A percentile compares a stretch with the other conserved stretches of the same genome.
These are phyloP conservation scores for Sordariomycetes sp. DNA, from an alignment of 2,329 filamentous ascomycete genomes.

Conservation along the genomic window DNA sequence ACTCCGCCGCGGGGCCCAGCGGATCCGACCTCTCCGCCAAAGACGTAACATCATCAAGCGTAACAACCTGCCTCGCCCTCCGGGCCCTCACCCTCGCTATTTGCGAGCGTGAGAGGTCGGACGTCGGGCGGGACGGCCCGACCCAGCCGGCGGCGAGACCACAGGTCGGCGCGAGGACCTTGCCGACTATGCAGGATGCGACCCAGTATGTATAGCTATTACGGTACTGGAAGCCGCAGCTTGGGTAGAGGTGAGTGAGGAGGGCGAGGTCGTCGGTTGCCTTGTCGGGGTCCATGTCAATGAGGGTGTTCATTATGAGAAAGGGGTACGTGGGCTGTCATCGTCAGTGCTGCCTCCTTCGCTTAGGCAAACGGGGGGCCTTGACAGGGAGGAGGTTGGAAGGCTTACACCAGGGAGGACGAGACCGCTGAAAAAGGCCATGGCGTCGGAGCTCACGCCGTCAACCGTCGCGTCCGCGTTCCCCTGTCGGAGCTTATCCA, in stretches of 20 bases:
- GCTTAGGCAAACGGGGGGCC: neutral
- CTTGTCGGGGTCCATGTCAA: constrained; percentile 60
- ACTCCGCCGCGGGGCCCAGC: constrained; percentile 47
- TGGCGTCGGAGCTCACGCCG: constrained; percentile 52
- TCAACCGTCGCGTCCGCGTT: constrained; percentile 45
- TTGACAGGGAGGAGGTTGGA: neutral
- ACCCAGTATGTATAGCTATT: constrained; percentile 67
- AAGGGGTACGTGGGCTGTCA: constrained; percentile 51
- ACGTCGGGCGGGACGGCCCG: constrained; percentile 55
- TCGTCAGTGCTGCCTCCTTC: constrained; percentile 3
- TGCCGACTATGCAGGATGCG: constrained; percentile 57
- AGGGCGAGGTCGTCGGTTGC: constrained; percentile 52
- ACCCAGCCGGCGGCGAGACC: constrained; percentile 61
- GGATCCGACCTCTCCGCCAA: constrained; percentile 58
- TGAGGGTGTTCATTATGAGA: constrained; percentile 65
- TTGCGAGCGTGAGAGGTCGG: constrained; percentile 53
- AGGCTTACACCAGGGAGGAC: constrained; percentile 54
- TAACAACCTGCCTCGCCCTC: constrained; percentile 40
- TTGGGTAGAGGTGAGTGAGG: constrained; percentile 53
- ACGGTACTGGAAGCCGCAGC: constrained; percentile 65
- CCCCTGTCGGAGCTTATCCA: constrained; percentile 46
- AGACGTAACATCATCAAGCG: constrained; percentile 44
- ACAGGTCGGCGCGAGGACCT: constrained; percentile 61
- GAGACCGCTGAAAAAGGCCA: constrained; percentile 67
- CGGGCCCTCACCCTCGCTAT: constrained; percentile 56